Base-by-base conservation (phyloP, 2,329 filamentous ascomycete genomes). In the Aspergillus transmontanensis region DNA sequence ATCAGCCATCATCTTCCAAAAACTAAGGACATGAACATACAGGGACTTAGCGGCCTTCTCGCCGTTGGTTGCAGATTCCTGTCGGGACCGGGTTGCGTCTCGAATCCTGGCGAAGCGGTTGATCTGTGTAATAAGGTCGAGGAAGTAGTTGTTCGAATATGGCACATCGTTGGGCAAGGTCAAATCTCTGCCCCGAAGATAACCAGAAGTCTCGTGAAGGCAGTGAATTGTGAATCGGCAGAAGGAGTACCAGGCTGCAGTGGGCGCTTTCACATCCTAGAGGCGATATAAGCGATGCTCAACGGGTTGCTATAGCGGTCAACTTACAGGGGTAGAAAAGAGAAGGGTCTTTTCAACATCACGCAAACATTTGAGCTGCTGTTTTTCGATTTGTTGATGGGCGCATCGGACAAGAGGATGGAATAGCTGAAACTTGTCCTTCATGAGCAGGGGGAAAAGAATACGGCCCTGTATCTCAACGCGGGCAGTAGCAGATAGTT, bases 131-230 rank as follows among this genome's bases (percentile, higher is more conserved):
- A 96, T 90, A 65, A 98, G 89, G 82, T 98, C 94, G 81, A 97
- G 90, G 78, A 97, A 97, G 81, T 98, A 98, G 76, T 92, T 92
- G 86, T 91, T 93, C 85, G 90, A 95, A 84, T 97, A 98, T 69
- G 93, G 93, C 73, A 91, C 89, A 79, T 98, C 94, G 79, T 87
- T 84, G 64, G 92, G 90, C 77, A 92, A 88, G 69, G 90, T 89
- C 81, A 94, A 92, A 78, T 98, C 94, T 76, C 89, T 89, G 76
- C 96, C 93, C 83, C 87, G 90, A 68, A 97, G 85, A 79, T 90
- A 90, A 79, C 93, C 89, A 79, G 96, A 92, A 64, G 93, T 95
- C 68, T 92, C 90, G 84, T 96, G 91, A 76, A 97, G 89, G 81
- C 93, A 95, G 79, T 89, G 89, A 77, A 97, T 92, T 68, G 93